Conservation (phyloP, 306 rosid species). For the Fagus crenata region DNA sequence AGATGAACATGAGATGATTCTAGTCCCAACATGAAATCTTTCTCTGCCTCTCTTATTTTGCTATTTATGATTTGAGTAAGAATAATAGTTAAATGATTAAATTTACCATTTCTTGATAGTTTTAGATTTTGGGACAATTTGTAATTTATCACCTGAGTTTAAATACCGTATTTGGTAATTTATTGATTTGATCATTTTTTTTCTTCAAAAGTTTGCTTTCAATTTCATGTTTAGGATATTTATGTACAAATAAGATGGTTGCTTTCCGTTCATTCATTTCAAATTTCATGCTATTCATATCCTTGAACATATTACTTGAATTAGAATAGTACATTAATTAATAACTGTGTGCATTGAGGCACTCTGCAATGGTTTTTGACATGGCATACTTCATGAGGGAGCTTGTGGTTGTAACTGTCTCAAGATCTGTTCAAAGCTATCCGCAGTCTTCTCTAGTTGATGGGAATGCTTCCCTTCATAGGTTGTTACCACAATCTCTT, state of each 20-base stretch:
- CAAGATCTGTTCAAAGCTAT: constrained; percentile 45
- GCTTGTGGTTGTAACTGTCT: constrained; percentile 27
- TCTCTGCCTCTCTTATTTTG: neutral
- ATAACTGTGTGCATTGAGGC: neutral
- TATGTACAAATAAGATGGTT: neutral
- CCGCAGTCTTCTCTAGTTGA: constrained; percentile 30
- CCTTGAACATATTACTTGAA: too few species aligned
- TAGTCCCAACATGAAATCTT: constrained; percentile 54
- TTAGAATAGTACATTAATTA: neutral
- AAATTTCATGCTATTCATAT: neutral
- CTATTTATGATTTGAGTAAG: too few species aligned
- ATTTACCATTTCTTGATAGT: too few species aligned
- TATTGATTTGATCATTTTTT: neutral
- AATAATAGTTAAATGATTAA: too few species aligned
- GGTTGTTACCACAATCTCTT: constrained; percentile 55
- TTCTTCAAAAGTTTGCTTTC: neutral
- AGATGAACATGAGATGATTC: constrained; percentile 11
- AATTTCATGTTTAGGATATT: neutral
- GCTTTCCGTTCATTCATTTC: neutral
- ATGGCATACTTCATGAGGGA: neutral
- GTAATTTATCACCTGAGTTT: too few species aligned
- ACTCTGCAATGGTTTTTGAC: neutral
- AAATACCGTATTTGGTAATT: too few species aligned
- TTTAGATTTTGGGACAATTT: too few species aligned
- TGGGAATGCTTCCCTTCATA: constrained; percentile 55